Percentiles rank a stretch among this genome's conserved stretches.
These are phyloP conservation scores for Dianthus caryophyllus DNA, from an alignment of 148 eudicot genomes.

Conservation along the genomic window DNA sequence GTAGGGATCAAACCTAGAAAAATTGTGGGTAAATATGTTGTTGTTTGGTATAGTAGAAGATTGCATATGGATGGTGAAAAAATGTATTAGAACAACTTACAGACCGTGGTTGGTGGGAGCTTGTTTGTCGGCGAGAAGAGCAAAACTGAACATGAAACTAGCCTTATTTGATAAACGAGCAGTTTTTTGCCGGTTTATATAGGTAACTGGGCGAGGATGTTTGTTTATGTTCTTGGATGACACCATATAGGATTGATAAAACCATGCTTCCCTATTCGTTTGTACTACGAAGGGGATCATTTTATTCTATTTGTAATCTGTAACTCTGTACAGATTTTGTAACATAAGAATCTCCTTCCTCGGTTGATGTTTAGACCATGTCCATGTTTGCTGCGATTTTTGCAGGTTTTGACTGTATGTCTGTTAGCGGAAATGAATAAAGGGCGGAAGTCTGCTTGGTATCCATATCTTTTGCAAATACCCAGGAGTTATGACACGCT, in stretches of 20 bases:
- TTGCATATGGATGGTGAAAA: background rate
- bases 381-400: background rate
- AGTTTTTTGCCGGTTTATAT: background rate
- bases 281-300: background rate
- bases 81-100: background rate
- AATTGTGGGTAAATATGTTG: background rate
- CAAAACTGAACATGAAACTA: background rate
- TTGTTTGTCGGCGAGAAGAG: background rate
- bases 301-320: no score
- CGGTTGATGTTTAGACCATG: background rate
- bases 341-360: background rate
- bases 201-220: background rate
- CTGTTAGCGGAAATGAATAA: constrained; percentile 70
- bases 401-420: constrained; percentile 66
- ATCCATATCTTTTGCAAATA: constrained; percentile 69
- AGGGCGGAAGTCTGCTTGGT: constrained; percentile 77
- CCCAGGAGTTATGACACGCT: constrained; percentile 71
- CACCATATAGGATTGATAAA: background rate
- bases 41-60: background rate
- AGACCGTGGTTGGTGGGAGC: background rate
- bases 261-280: background rate
- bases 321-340: background rate
- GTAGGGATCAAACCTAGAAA: background rate
- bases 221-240: background rate
- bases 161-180: background rate